Evolutionary conservation across 306 rosid genomes (phyloP).

Genomic region (Cicer pinnatifidum): DNA sequence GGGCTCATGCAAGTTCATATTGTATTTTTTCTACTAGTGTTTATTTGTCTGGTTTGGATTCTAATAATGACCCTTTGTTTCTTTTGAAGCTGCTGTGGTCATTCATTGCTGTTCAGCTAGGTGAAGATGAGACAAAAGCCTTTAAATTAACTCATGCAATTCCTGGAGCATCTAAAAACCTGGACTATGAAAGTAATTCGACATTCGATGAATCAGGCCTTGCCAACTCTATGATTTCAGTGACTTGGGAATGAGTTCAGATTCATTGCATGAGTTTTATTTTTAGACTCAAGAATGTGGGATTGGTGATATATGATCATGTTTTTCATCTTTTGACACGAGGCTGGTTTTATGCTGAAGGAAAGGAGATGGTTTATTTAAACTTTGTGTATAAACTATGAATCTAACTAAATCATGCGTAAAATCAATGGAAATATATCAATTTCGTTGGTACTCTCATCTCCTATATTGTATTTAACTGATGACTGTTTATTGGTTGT

Average conservation of each 20-base stretch:
- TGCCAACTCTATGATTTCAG: constrained; percentile 90
- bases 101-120: constrained; percentile 66
- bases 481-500: background rate
- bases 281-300: constrained; percentile 41
- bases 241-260: constrained; percentile 82
- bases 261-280: constrained; percentile 27
- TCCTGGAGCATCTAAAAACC: constrained; percentile 77
- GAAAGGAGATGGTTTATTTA: constrained; percentile 33
- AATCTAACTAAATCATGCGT: constrained; percentile 44
- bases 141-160: constrained; percentile 83
- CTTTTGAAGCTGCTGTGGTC: constrained; percentile 92
- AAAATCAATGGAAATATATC: constrained; percentile 42
- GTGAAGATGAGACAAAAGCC: constrained; percentile 64
- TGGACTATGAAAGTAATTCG: constrained; percentile 64
- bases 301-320: constrained; percentile 27
- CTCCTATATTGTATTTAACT: background rate
- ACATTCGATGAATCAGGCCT: constrained; percentile 85
- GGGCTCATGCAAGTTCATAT: constrained; percentile 13
- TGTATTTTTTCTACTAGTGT: background rate
- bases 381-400: constrained; percentile 47
- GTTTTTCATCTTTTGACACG: constrained; percentile 36
- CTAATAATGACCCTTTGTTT: constrained; percentile 31
- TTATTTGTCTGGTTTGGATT: constrained; percentile 18
- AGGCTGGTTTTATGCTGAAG: constrained; percentile 42
- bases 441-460: background rate